phyloP scores from a whole-genome alignment of 441 rosid species.

The Kokia cookei region DNA sequence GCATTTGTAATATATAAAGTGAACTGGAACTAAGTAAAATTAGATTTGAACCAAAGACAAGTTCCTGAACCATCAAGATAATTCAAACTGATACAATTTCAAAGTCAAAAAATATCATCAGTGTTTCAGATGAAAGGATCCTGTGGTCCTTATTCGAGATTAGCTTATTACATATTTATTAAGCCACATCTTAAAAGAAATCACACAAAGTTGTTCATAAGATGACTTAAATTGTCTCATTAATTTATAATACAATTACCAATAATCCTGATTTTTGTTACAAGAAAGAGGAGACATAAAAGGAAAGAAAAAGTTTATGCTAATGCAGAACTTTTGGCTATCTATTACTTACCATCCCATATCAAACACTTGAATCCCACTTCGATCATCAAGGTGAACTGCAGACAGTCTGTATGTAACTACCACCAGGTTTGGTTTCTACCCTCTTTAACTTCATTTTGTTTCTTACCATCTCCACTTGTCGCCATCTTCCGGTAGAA shows the following conservation, averaged over 20 bases:
- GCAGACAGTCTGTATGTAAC: conserved; percentile 16
- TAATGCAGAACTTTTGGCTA: not conserved
- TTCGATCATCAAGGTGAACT: not conserved
- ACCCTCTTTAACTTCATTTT: conserved; percentile 31
- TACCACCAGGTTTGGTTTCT: conserved; percentile 27
- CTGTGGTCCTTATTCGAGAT: not conserved
- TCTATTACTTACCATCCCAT: not conserved
- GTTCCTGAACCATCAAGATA: not conserved
- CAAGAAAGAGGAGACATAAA: not conserved
- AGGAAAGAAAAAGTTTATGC: not conserved
- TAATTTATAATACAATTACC: not conserved
- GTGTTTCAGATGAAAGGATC: not conserved
- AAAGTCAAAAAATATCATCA: not conserved
- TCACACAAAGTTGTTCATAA: not conserved
- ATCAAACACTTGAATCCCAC: not conserved
- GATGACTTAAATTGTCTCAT: no score
- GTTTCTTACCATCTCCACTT: conserved; percentile 34
- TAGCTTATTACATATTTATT: not conserved
- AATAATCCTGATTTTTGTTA: not conserved
- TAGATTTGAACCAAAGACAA: not conserved
- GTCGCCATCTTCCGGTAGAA: conserved; percentile 35
- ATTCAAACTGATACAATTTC: not conserved
- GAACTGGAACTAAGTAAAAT: not conserved
- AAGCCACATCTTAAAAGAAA: not conserved
- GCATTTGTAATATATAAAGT: not conserved